These are phyloP conservation scores for Lentinula sp. DNA, from an alignment of 768 basidiomycete genomes.

Conservation along the genomic window DNA sequence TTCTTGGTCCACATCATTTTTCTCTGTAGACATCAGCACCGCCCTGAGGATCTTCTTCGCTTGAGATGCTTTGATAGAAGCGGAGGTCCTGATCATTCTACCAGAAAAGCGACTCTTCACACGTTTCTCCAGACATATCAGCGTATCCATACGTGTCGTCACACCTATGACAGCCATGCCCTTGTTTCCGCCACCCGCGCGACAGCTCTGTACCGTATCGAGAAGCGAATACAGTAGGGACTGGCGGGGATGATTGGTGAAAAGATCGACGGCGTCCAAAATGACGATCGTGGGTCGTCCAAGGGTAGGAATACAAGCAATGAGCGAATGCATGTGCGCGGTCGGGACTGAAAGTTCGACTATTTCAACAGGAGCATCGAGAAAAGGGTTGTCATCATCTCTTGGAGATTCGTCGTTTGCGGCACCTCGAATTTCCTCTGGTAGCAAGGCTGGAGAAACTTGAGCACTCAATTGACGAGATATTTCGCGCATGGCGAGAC, in stretches of 20 bases:
- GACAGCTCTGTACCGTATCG: conserved; percentile 87
- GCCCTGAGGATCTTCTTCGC: conserved; percentile 47
- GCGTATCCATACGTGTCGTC: conserved; percentile 81
- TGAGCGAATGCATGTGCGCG: conserved; percentile 65
- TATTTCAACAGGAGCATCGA: conserved; percentile 26
- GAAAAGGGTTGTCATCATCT: conserved; percentile 41
- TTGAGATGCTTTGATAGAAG: conserved; percentile 40
- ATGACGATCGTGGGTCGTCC: conserved; percentile 76
- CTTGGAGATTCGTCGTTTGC: conserved; percentile 24
- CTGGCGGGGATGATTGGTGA: conserved; percentile 88
- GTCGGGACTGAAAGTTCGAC: conserved; percentile 43
- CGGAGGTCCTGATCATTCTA: conserved; percentile 73
- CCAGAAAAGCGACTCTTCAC: conserved; percentile 98
- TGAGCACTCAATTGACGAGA: conserved; percentile 77
- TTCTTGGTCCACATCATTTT: conserved; percentile 15
- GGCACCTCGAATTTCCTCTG: conserved; percentile 21
- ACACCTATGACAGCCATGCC: conserved; percentile 85
- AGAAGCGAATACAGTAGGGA: conserved; percentile 91
- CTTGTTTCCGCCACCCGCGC: conserved; percentile 47
- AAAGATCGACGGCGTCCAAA: conserved; percentile 91
- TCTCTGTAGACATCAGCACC: conserved; percentile 30
- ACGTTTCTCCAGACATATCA: conserved; percentile 88
- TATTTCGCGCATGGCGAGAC: conserved; percentile 88
- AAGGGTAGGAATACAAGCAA: conserved; percentile 73
- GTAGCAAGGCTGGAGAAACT: conserved; percentile 55